Percentiles rank a stretch among this genome's conserved stretches.
phyloP scores from a whole-genome alignment of 345 rosid genomes.

The Rhizophora mangle region DNA sequence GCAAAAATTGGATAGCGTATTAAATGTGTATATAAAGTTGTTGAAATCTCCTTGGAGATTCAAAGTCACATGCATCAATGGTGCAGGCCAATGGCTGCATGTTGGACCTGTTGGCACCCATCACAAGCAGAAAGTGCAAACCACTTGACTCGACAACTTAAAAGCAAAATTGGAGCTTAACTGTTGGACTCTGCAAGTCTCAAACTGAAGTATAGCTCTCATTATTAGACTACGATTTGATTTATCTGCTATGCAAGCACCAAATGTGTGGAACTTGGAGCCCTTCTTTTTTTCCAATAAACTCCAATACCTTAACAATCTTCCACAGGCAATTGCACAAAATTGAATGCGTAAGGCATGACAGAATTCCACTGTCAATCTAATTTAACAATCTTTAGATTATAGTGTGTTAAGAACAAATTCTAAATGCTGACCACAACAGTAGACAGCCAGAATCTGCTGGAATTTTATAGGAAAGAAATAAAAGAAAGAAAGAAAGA shows the following conservation, averaged over 20 bases:
- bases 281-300: slow-evolving; percentile 79
- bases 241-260: slow-evolving; percentile 74
- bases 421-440: no score
- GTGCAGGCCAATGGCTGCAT: no score
- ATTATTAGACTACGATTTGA: slow-evolving; percentile 70
- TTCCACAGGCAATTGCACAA: slow-evolving; percentile 23
- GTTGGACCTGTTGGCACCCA: no score
- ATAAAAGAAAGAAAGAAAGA: no score
- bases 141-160: not conserved
- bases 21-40: no score
- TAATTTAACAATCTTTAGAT: no score
- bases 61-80: no score
- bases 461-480: no score
- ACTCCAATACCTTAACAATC: slow-evolving; percentile 78
- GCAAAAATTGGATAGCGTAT: no score
- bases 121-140: not conserved
- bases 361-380: not conserved
- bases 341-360: not conserved
- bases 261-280: slow-evolving; percentile 82
- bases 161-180: slow-evolving; percentile 29
- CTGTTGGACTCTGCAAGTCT: slow-evolving; percentile 88
- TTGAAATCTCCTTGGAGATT: no score
- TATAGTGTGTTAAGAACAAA: no score
- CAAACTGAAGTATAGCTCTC: slow-evolving; percentile 79
- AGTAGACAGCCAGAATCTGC: no score